Percentiles rank a stretch among this genome's conserved stretches.
Evolutionary conservation across 2,329 filamentous ascomycete species (phyloP).

Genomic region (Triangularia setosa): DNA sequence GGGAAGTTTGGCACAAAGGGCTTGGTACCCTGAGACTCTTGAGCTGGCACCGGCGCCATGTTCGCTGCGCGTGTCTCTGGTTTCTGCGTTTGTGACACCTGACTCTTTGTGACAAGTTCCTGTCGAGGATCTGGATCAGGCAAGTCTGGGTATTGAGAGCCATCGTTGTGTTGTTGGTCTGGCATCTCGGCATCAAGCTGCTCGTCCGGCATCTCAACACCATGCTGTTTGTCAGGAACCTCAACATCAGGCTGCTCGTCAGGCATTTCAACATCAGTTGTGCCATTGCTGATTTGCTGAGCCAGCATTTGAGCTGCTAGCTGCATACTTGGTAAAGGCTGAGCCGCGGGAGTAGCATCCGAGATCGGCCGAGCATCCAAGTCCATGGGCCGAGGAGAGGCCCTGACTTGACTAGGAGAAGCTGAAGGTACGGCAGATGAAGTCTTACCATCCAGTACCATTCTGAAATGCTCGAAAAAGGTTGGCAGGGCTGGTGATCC

Average conservation of each 20-base stretch:
- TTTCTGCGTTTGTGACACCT: background rate
- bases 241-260: background rate
- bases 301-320: background rate
- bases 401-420: background rate
- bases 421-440: background rate
- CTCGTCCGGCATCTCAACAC: background rate
- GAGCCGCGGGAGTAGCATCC: background rate
- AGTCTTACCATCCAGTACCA: background rate
- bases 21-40: conserved; percentile 4
- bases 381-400: background rate
- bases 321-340: background rate
- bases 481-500: background rate
- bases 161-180: background rate
- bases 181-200: background rate
- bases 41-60: background rate
- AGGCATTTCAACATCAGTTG: background rate
- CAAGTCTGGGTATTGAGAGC: conserved; percentile 1
- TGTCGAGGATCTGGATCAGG: background rate
- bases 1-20: conserved; percentile 23
- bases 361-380: background rate
- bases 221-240: background rate
- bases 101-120: background rate
- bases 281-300: background rate
- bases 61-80: background rate
- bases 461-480: background rate